These are phyloP conservation scores for Ceriops tagal DNA, from an alignment of 345 rosid species.

Conservation along the genomic window DNA sequence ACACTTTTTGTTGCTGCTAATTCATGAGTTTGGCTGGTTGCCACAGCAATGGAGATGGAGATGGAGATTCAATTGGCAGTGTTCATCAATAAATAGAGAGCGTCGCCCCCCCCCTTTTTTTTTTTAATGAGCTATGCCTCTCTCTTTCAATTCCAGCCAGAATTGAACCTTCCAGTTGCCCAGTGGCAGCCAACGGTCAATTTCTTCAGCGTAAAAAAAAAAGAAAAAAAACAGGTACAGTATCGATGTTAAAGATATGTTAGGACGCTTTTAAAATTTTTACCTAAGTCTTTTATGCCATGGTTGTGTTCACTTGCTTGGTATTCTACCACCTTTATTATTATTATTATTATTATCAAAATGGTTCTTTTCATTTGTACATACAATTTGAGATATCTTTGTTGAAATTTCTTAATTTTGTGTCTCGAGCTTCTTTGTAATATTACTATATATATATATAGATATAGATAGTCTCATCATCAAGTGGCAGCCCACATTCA, in stretches of 20 bases:
- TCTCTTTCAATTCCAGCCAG: background rate
- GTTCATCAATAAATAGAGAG: slow-evolving; percentile 12
- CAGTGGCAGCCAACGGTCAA: background rate
- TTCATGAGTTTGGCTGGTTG: slow-evolving; percentile 1
- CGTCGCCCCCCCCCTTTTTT: slow-evolving; percentile 2
- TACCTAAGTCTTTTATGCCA: too few species aligned
- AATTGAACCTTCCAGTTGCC: background rate
- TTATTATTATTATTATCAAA: too few species aligned
- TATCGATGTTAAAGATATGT: background rate
- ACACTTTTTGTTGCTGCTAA: background rate
- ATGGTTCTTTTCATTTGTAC: too few species aligned
- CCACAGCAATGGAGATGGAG: slow-evolving; percentile 3
- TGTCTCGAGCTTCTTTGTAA: too few species aligned
- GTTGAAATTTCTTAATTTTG: too few species aligned
- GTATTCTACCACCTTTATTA: too few species aligned
- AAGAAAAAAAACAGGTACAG: background rate
- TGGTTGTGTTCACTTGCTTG: too few species aligned
- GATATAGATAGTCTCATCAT: too few species aligned
- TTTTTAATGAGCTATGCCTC: background rate
- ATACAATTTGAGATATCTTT: too few species aligned
- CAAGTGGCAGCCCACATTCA: too few species aligned
- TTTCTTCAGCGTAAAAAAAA: background rate
- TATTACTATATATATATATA: too few species aligned
- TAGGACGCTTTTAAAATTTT: background rate
- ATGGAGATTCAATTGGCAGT: slow-evolving; percentile 9